Evolutionary conservation across 2,329 filamentous ascomycete species (phyloP).

Genomic region (Cordyceps pruinosa): DNA sequence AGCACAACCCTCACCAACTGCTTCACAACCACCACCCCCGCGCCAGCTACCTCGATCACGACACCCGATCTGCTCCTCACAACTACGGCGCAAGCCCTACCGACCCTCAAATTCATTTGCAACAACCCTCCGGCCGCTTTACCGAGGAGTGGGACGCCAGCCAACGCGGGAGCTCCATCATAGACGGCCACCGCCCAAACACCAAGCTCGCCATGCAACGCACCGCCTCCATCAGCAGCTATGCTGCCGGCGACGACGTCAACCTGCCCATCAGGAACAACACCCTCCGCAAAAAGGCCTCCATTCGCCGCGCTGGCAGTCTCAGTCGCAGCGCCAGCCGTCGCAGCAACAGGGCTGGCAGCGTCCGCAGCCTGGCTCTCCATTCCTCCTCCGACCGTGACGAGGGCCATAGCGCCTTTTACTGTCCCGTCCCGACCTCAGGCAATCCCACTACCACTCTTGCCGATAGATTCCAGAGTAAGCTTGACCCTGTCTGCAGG

Average conservation of each 20-base stretch:
- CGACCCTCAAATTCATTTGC: not conserved
- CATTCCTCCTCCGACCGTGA: slow-evolving; percentile 62
- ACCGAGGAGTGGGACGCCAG: slow-evolving; percentile 66
- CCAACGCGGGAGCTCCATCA: slow-evolving; percentile 58
- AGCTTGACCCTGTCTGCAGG: slow-evolving; percentile 22
- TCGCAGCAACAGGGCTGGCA: slow-evolving; percentile 75
- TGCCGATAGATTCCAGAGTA: slow-evolving; percentile 83
- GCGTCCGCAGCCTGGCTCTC: slow-evolving; percentile 71
- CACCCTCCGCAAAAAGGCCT: slow-evolving; percentile 84
- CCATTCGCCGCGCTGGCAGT: slow-evolving; percentile 65
- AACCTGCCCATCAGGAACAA: slow-evolving; percentile 46
- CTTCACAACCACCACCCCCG: slow-evolving; percentile 1
- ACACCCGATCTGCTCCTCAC: not conserved
- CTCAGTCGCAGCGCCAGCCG: slow-evolving; percentile 74
- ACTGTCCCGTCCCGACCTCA: slow-evolving; percentile 79
- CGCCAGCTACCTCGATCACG: slow-evolving; percentile 1
- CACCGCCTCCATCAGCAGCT: slow-evolving; percentile 53
- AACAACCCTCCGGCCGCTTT: slow-evolving; percentile 42
- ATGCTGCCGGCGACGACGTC: slow-evolving; percentile 39
- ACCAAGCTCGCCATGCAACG: slow-evolving; percentile 43
- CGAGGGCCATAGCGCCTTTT: slow-evolving; percentile 76
- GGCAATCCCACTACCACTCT: slow-evolving; percentile 84
- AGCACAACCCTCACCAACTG: not conserved
- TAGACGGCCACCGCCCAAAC: slow-evolving; percentile 38
- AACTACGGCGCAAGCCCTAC: not conserved